phyloP scores from a whole-genome alignment of 2,329 filamentous ascomycete species.

The Kalaharituber pfeilii region DNA sequence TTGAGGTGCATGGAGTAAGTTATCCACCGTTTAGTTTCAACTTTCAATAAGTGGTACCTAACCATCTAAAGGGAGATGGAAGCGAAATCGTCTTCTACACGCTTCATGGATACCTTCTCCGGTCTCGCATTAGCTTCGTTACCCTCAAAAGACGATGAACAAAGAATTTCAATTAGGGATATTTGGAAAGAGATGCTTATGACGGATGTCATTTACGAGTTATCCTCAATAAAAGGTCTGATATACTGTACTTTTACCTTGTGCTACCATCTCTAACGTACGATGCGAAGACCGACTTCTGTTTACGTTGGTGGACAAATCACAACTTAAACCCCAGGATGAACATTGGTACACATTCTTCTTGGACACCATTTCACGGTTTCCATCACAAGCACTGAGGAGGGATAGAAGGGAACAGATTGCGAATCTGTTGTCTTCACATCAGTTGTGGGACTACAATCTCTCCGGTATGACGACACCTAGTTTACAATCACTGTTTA shows the following conservation, averaged over 20 bases:
- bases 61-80: background rate
- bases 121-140: background rate
- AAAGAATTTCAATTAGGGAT: background rate
- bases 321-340: conserved; percentile 52
- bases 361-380: background rate
- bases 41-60: background rate
- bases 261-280: too few species aligned
- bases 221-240: background rate
- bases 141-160: background rate
- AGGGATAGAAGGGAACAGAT: background rate
- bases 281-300: too few species aligned
- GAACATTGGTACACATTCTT: background rate
- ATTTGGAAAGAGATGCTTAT: background rate
- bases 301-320: too few species aligned
- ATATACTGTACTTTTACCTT: too few species aligned
- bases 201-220: background rate
- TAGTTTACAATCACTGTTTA: too few species aligned
- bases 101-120: background rate
- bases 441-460: too few species aligned
- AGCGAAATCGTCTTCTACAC: background rate
- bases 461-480: too few species aligned
- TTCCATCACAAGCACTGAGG: background rate
- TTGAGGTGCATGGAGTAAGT: background rate
- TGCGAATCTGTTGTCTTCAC: too few species aligned
- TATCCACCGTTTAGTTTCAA: background rate